Conservation (phyloP, 2,329 filamentous ascomycete genomes). For the Hypocrella siamensis region DNA sequence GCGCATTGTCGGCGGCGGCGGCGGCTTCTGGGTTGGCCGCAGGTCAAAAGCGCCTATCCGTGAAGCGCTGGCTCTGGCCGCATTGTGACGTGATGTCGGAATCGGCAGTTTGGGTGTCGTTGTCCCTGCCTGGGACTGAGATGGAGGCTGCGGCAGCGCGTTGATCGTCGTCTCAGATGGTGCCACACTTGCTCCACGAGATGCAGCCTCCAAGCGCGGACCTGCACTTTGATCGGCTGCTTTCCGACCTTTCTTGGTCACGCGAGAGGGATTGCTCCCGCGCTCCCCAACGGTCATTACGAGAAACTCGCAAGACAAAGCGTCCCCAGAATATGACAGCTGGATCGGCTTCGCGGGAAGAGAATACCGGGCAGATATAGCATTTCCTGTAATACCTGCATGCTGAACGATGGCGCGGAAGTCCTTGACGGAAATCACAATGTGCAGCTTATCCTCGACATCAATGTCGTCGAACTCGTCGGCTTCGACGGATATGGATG, state of each 20-base stretch:
- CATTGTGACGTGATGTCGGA: slow-evolving; percentile 16
- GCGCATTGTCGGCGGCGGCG: slow-evolving; percentile 40
- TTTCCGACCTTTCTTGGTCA: slow-evolving; percentile 30
- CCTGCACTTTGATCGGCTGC: slow-evolving; percentile 15
- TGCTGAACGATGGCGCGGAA: slow-evolving; percentile 67
- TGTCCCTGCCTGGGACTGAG: not conserved
- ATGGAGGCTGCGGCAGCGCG: slow-evolving; percentile 8
- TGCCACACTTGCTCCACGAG: slow-evolving; percentile 25
- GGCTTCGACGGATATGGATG: slow-evolving; percentile 60
- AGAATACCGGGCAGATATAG: slow-evolving; percentile 54
- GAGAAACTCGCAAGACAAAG: slow-evolving; percentile 59
- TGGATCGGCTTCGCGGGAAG: slow-evolving; percentile 56
- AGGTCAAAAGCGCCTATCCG: slow-evolving; percentile 24
- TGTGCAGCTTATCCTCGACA: slow-evolving; percentile 61
- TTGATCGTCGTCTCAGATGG: slow-evolving; percentile 16
- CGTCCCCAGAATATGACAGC: slow-evolving; percentile 53
- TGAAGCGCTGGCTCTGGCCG: slow-evolving; percentile 18
- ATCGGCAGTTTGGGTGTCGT: slow-evolving; percentile 7
- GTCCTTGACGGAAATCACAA: slow-evolving; percentile 70
- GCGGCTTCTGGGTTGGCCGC: slow-evolving; percentile 37
- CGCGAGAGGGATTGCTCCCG: slow-evolving; percentile 29
- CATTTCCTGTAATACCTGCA: slow-evolving; percentile 52
- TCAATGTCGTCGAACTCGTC: slow-evolving; percentile 63
- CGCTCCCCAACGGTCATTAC: slow-evolving; percentile 68
- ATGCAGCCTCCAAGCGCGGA: slow-evolving; percentile 31